Evolutionary conservation across 2,329 filamentous ascomycete species (phyloP).

Genomic region (Ramularia endophylla): DNA sequence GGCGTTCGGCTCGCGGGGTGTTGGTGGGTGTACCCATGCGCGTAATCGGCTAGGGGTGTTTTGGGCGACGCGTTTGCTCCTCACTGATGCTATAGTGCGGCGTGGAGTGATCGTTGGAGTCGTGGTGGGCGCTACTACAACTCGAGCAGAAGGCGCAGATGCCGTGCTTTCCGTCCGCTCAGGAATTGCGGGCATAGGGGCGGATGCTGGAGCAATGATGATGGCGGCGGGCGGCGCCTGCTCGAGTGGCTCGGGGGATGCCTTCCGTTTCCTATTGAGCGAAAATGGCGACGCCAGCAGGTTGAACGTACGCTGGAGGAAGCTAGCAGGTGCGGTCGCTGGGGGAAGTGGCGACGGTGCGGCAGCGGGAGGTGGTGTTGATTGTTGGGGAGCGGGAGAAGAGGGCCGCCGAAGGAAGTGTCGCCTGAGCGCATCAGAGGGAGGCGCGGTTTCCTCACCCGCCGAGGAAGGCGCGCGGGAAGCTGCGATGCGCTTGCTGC

Average conservation of each 20-base stretch:
- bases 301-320: slow-evolving; percentile 3
- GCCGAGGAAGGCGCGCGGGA: slow-evolving; percentile 3
- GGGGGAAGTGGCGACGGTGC: neutral
- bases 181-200: slow-evolving; percentile 18
- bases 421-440: neutral
- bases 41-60: slow-evolving; percentile 4
- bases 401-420: neutral
- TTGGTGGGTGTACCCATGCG: slow-evolving; percentile 10
- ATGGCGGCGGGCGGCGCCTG: slow-evolving; percentile 5
- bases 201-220: slow-evolving; percentile 5
- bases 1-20: slow-evolving; percentile 23
- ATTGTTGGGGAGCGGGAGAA: neutral
- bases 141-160: too few relatives aligned
- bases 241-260: neutral
- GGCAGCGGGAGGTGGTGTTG: neutral
- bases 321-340: neutral
- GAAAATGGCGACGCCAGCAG: slow-evolving; percentile 3
- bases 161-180: slow-evolving; percentile 17
- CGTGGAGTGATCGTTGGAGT: slow-evolving; percentile 8
- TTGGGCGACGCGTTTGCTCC: slow-evolving; percentile 9
- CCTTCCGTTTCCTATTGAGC: neutral
- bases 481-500: slow-evolving; percentile 12
- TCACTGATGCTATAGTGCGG: neutral
- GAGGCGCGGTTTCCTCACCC: neutral
- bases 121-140: slow-evolving; percentile 7